Base-by-base conservation (phyloP, 2,329 filamentous ascomycete genomes). In the Calonectria pauciramosa region DNA sequence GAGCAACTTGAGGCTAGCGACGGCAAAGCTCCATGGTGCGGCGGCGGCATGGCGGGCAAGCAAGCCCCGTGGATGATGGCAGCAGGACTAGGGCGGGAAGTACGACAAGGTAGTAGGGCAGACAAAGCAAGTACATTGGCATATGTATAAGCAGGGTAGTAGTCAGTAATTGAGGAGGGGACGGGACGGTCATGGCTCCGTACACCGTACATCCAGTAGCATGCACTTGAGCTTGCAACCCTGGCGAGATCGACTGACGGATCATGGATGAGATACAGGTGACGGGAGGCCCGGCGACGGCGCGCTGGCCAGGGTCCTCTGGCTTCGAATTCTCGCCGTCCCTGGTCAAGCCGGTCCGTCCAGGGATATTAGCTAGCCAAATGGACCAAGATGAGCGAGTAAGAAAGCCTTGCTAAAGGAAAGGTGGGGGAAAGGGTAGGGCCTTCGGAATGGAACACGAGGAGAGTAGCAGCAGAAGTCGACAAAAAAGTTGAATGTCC, bases 221-320 rank as follows among this genome's bases (percentile, higher is more conserved):
- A 36, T 54, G 23, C 67, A 44, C 47, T 49, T 32, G 38, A 30
- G 26, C 51, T 54, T 26, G 38, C 44, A 36, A 69, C 67, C 78
- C 76, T 69, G 72, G 75, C 71, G 76, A 76, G 79, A 80, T 80
- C 79, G 79, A 80, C 79, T 80, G 78, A 80, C 75, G 70, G 76
- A 71, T 71, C 77, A 75, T 68, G 76, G 78, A 79, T 75, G 69
- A 80, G 77, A 79, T 80, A 75, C 76, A 78, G 72, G 38, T 69
- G 77, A 73, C 76, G 78, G 79, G 71, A 81, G 74, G 76, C 72
- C 78, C 79, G 78, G 79, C 77, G 73, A 49, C 75, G 54, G 73
- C 75, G 70, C 67, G 52, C 38, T 68, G 64, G 71, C 70, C 79
- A 78, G 76, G 79, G 67, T 80, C 49, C 41, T 68, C 36, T 59